phyloP scores from a whole-genome alignment of 2,329 filamentous ascomycete species.

The Aureobasidium sp. region DNA sequence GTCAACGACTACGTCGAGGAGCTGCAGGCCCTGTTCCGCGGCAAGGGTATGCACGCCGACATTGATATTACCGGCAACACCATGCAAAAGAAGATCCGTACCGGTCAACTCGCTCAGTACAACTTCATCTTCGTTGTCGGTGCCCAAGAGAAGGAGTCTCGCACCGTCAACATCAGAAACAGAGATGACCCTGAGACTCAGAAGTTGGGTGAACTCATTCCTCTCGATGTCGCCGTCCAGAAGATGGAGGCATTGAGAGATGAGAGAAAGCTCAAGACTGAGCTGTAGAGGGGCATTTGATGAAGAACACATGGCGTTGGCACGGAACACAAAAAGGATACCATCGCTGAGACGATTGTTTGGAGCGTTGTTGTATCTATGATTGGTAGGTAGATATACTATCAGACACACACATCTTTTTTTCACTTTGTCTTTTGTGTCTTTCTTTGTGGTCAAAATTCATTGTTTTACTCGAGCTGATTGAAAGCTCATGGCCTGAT shows the following conservation, averaged over 20 bases:
- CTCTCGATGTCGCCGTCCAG: slow-evolving; percentile 49
- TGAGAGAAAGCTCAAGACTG: slow-evolving; percentile 30
- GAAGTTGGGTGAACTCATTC: slow-evolving; percentile 53
- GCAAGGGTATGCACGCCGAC: slow-evolving; percentile 61
- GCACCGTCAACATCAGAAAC: slow-evolving; percentile 57
- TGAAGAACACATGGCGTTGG: neutral
- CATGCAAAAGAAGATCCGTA: slow-evolving; percentile 83
- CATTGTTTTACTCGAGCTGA: neutral
- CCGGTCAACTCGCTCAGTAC: slow-evolving; percentile 70
- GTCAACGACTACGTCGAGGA: slow-evolving; percentile 68
- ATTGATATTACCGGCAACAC: slow-evolving; percentile 68
- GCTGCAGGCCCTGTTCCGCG: slow-evolving; percentile 60
- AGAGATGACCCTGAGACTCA: slow-evolving; percentile 55
- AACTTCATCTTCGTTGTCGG: slow-evolving; percentile 73
- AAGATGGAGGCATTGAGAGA: slow-evolving; percentile 43
- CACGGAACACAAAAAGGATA: neutral
- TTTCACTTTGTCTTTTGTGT: neutral
- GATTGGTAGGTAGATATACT: slow-evolving; percentile 3
- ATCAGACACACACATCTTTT: neutral
- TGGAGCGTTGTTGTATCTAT: slow-evolving; percentile 3
- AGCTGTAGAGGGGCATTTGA: slow-evolving; percentile 16
- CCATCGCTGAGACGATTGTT: neutral
- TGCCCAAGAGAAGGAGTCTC: slow-evolving; percentile 50
- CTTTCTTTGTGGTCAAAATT: neutral
- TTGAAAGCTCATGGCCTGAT: neutral